phyloP scores from a whole-genome alignment of 768 basidiomycete species.

The Clavaria fumosa region DNA sequence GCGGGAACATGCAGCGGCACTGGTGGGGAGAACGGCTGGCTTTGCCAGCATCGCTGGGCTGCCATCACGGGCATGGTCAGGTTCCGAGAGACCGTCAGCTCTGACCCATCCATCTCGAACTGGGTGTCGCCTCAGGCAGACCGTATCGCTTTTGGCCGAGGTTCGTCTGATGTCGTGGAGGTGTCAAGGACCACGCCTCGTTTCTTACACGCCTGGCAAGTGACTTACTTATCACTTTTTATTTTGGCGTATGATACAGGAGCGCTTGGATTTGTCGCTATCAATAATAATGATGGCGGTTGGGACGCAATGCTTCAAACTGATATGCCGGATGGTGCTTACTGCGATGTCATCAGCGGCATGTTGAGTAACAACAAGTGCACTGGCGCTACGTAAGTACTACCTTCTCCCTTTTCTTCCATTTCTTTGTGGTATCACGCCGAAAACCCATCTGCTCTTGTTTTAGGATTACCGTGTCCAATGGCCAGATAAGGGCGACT shows the following conservation, averaged over 20 bases:
- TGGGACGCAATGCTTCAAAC: conserved; percentile 47
- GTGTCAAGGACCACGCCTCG: too few relatives aligned
- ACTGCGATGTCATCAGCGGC: conserved; percentile 53
- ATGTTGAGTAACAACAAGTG: too few relatives aligned
- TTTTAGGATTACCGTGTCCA: too few relatives aligned
- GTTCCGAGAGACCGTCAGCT: conserved; percentile 44
- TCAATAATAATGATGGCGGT: conserved; percentile 43
- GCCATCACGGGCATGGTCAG: conserved; percentile 49
- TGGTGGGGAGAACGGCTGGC: conserved; percentile 45
- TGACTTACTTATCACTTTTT: neutral
- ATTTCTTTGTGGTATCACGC: too few relatives aligned
- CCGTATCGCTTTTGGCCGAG: conserved; percentile 54
- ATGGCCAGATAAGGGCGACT: too few relatives aligned
- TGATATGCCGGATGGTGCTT: conserved; percentile 37
- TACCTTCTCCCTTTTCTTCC: too few relatives aligned
- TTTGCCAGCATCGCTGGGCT: conserved; percentile 49
- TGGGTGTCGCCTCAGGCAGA: conserved; percentile 43
- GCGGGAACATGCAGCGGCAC: conserved; percentile 34
- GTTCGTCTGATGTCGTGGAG: conserved; percentile 20
- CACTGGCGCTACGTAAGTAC: too few relatives aligned
- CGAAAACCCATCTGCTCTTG: too few relatives aligned
- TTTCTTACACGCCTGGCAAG: neutral
- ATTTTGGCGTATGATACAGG: too few relatives aligned
- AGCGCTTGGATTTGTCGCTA: conserved; percentile 43
- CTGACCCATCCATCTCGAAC: conserved; percentile 30